Conservation (phyloP, 2,329 filamentous ascomycete genomes). For the Fusarium stilboides region DNA sequence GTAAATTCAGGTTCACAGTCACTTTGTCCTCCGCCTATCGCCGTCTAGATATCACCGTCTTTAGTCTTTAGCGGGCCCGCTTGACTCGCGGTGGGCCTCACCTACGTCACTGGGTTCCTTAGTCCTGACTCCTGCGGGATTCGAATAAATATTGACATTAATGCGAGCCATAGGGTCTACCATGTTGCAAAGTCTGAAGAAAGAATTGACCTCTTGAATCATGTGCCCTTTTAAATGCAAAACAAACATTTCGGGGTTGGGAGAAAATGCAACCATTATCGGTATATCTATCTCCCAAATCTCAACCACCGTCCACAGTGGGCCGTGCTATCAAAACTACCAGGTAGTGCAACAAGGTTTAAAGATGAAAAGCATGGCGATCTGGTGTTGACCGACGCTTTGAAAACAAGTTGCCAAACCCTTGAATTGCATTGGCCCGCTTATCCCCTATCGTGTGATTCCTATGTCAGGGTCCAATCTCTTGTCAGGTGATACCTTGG, state of each 20-base stretch:
- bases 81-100: slow-evolving; percentile 35
- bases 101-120: slow-evolving; percentile 42
- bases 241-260: neutral
- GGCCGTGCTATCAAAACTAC: slow-evolving; percentile 16
- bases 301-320: neutral
- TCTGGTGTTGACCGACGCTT: slow-evolving; percentile 36
- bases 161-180: neutral
- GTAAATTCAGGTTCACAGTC: slow-evolving; percentile 28
- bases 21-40: slow-evolving; percentile 41
- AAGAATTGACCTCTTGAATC: neutral
- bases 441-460: slow-evolving; percentile 22
- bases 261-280: neutral
- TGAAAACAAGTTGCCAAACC: slow-evolving; percentile 25
- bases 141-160: slow-evolving; percentile 4
- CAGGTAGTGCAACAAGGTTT: slow-evolving; percentile 22
- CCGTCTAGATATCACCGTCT: slow-evolving; percentile 30
- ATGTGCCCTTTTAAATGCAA: neutral
- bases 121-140: slow-evolving; percentile 3
- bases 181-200: neutral
- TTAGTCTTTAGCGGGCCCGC: slow-evolving; percentile 32
- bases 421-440: slow-evolving; percentile 19
- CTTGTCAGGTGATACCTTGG: slow-evolving; percentile 12
- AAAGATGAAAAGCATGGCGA: slow-evolving; percentile 31
- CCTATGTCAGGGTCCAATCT: slow-evolving; percentile 3
- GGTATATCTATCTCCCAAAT: neutral